Evolutionary conservation across 805 yeast genomes (phyloP), one percentile per base, ranked within the genome.

Genomic region (Metschnikowia noctiluminum): DNA sequence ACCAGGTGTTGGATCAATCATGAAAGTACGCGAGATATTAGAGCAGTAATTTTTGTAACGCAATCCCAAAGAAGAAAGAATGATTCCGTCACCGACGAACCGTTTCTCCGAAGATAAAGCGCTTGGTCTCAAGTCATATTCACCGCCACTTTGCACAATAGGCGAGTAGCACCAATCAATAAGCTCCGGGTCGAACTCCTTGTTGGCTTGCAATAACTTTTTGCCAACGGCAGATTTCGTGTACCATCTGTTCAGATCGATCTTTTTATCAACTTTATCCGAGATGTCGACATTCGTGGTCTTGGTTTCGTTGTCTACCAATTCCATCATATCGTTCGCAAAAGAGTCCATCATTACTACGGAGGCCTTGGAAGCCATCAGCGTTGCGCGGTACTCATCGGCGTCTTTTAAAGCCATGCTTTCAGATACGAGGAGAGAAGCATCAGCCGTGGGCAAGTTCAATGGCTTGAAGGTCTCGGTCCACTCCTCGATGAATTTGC

Each of bases 111-210:
- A 80, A 1, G 96, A 85, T 49, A 83, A 80, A 1, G 96, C 96
- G 49, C 92, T 83, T 38, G 95, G 91, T 59, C 79, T 84, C 61
- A 91, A 73, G 65, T 90, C 96, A 62, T 83, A 91, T 47, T 82
- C 81, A 34, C 89, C 89, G 46, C 96, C 96, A 57, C 95, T 85
- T 70, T 89, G 96, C 45, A 90, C 78, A 45, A 90, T 87, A 28
- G 98, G 97, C 47, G 90, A 82, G 66, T 88, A 89, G 56, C 96
- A 87, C 97, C 97, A 92, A 64, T 92, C 98, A 16, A 92, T 70
- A 54, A 82, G 79, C 52, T 80, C 82, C 6, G 85, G 73, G 60
- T 89, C 96, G 52, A 90, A 85, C 46, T 86, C 92, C 36, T 61
- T 61, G 42, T 56, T 49, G 28, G 68, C 55, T 32, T 78, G 71